Percentiles rank a stretch among this genome's conserved stretches.
These are phyloP conservation scores for Lentinula novae-zelandiae DNA, from an alignment of 1,284 basidiomycete species.

Conservation along the genomic window DNA sequence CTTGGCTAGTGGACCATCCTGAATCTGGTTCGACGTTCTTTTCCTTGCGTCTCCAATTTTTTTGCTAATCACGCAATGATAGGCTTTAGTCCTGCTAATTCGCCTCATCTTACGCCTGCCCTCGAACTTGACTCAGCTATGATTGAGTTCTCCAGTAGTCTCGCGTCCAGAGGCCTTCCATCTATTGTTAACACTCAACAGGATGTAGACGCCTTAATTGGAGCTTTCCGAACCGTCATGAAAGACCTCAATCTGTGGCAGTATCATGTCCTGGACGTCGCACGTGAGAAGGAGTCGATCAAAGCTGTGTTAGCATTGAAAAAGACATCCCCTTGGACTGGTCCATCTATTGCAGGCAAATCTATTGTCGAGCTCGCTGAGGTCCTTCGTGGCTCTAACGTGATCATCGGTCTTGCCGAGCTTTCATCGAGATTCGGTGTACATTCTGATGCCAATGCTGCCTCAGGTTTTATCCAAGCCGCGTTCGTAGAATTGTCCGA, in stretches of 20 bases:
- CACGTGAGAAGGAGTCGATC: conserved; percentile 53
- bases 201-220: conserved; percentile 68
- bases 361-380: conserved; percentile 67
- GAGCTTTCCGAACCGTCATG: conserved; percentile 60
- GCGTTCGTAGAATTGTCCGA: conserved; percentile 58
- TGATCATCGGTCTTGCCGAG: conserved; percentile 56
- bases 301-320: conserved; percentile 44
- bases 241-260: conserved; percentile 80
- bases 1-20: conserved; percentile 90
- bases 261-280: conserved; percentile 84
- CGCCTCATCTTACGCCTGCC: conserved; percentile 85
- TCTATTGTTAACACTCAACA: conserved; percentile 56
- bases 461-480: conserved; percentile 70
- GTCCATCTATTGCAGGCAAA: conserved; percentile 53
- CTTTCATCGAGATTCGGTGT: conserved; percentile 69
- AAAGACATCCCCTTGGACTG: conserved; percentile 51
- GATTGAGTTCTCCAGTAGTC: conserved; percentile 70
- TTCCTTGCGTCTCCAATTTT: conserved; percentile 9
- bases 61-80: conserved; percentile 9
- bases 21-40: conserved; percentile 70
- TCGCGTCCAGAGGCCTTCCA: conserved; percentile 70
- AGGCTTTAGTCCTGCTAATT: conserved; percentile 89
- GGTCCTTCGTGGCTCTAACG: conserved; percentile 49
- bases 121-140: conserved; percentile 86
- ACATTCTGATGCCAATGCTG: conserved; percentile 52